These are phyloP conservation scores for Teratosphaeriaceae sp. DNA, from an alignment of 2,329 filamentous ascomycete genomes.

Conservation along the genomic window DNA sequence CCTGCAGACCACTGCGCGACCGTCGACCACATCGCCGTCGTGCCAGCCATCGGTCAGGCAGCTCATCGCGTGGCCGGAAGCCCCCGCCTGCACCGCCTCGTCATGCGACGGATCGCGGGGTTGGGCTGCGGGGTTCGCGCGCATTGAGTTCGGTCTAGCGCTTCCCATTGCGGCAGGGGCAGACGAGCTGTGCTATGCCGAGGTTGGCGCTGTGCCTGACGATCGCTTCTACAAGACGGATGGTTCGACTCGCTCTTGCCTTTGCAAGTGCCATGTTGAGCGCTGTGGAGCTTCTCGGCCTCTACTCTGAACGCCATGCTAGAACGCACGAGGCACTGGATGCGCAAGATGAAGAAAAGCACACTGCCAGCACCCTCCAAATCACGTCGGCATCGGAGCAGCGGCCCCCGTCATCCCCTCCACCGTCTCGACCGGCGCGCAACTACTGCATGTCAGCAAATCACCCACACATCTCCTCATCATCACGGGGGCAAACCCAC, in stretches of 20 bases:
- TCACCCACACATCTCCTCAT: background rate
- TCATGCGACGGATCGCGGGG: too few relatives aligned
- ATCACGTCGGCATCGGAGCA: conserved; percentile 24
- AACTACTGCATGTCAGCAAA: conserved; percentile 33
- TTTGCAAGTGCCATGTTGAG: conserved; percentile 4
- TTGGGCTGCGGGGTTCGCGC: too few relatives aligned
- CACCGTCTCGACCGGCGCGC: conserved; percentile 66
- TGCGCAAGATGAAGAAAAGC: background rate
- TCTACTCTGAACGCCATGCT: conserved; percentile 8
- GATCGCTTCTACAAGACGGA: background rate
- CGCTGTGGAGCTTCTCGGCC: background rate
- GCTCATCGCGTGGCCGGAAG: too few relatives aligned
- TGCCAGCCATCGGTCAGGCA: too few relatives aligned
- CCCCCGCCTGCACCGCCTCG: too few relatives aligned
- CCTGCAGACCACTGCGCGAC: background rate
- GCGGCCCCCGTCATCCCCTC: conserved; percentile 30
- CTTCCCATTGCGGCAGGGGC: background rate
- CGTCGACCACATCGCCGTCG: too few relatives aligned
- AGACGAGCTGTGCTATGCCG: background rate
- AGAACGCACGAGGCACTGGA: conserved; percentile 1
- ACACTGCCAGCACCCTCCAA: too few relatives aligned
- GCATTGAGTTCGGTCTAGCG: too few relatives aligned
- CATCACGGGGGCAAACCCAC: conserved; percentile 14
- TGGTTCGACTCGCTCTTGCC: too few relatives aligned
- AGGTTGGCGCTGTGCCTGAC: background rate